Conservation (phyloP, 2,329 filamentous ascomycete genomes). For the Phyllosticta citribraziliensis region DNA sequence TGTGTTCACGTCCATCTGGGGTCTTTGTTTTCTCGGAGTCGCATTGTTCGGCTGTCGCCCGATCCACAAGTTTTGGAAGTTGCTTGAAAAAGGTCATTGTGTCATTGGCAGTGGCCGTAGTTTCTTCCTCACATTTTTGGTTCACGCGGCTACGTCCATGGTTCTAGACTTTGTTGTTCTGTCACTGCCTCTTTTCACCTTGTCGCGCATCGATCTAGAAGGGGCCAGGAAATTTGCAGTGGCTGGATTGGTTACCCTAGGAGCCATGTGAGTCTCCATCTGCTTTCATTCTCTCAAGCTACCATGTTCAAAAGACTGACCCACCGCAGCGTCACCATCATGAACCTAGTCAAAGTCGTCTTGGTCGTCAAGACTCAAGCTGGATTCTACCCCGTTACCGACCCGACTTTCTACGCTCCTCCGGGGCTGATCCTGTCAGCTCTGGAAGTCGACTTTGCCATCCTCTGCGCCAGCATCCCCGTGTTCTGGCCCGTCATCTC, state of each 20-base stretch:
- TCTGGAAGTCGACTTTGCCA: constrained; percentile 29
- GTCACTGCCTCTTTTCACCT: constrained; percentile 22
- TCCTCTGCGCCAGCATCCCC: constrained; percentile 27
- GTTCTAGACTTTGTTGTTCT: constrained; percentile 24
- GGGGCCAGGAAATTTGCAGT: constrained; percentile 22
- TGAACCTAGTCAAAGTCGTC: constrained; percentile 23
- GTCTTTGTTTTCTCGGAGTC: constrained; percentile 21
- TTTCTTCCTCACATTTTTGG: constrained; percentile 22
- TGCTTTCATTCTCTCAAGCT: not conserved
- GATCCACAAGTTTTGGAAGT: constrained; percentile 23
- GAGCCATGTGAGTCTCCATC: constrained; percentile 21
- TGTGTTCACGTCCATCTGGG: constrained; percentile 20
- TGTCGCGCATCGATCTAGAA: constrained; percentile 21
- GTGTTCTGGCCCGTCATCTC: constrained; percentile 30
- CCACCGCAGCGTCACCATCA: constrained; percentile 17
- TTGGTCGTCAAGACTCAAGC: constrained; percentile 20
- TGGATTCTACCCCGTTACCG: constrained; percentile 22
- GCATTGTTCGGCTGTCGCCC: constrained; percentile 23
- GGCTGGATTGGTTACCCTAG: constrained; percentile 14
- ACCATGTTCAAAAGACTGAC: not conserved
- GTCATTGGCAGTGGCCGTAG: constrained; percentile 19
- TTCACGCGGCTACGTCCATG: constrained; percentile 24
- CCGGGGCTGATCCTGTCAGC: constrained; percentile 22
- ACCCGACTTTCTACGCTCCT: constrained; percentile 23
- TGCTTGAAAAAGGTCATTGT: constrained; percentile 17